phyloP scores from a whole-genome alignment of 2,329 filamentous ascomycete species.

The Alternaria triticimaculans region DNA sequence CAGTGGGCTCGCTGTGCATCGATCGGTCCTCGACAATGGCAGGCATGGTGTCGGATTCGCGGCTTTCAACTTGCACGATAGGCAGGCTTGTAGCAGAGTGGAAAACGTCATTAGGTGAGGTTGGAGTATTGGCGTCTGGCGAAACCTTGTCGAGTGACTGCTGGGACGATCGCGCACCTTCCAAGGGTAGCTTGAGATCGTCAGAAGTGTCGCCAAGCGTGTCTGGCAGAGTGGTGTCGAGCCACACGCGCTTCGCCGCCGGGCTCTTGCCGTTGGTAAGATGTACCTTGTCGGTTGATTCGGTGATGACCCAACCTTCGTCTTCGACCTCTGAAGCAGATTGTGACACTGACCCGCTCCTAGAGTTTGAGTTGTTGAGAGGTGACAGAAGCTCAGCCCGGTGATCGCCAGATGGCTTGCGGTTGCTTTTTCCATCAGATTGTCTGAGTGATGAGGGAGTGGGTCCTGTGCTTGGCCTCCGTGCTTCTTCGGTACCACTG shows the following conservation, averaged over 20 bases:
- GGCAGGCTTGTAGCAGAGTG: constrained; percentile 58
- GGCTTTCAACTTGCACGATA: constrained; percentile 59
- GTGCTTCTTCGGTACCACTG: constrained; percentile 37
- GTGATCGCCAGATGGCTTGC: constrained; percentile 33
- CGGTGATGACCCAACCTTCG: constrained; percentile 48
- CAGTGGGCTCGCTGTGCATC: constrained; percentile 55
- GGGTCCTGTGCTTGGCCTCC: constrained; percentile 40
- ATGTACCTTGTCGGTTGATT: constrained; percentile 35
- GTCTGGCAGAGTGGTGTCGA: constrained; percentile 49
- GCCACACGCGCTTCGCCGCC: constrained; percentile 48
- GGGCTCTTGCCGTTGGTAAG: constrained; percentile 22
- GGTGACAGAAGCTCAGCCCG: constrained; percentile 34
- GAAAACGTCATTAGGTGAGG: constrained; percentile 53
- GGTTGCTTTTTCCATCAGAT: constrained; percentile 31
- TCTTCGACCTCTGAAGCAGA: constrained; percentile 47
- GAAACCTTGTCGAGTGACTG: constrained; percentile 44
- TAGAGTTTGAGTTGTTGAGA: constrained; percentile 22
- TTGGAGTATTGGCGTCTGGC: constrained; percentile 49
- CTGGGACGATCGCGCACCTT: constrained; percentile 47
- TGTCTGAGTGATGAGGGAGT: constrained; percentile 31
- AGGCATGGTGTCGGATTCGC: constrained; percentile 48
- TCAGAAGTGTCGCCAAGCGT: constrained; percentile 34
- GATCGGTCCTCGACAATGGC: constrained; percentile 44
- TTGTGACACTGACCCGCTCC: constrained; percentile 26
- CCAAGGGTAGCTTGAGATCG: constrained; percentile 47